A percentile compares a stretch with the other conserved stretches of the same genome.
Conservation (phyloP, 139 green algal species). For the Volvox africanus region DNA sequence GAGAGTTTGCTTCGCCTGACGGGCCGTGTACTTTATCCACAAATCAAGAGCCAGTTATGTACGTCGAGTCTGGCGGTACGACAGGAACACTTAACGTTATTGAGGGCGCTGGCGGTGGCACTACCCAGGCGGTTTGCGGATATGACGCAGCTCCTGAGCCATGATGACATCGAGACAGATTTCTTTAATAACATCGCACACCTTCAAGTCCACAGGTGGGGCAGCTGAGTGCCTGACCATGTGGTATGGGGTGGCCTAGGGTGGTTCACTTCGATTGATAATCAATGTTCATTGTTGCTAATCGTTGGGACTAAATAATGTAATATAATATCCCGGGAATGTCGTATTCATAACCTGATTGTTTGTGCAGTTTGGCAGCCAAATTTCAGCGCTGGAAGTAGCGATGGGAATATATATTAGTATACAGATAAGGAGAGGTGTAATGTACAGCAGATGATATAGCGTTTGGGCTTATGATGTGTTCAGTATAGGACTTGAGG, state of each 20-base stretch:
- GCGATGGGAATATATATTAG: background rate
- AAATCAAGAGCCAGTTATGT: slow-evolving; percentile 67
- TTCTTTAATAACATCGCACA: slow-evolving; percentile 88
- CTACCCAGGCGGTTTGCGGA: slow-evolving; percentile 70
- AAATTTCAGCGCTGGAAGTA: too few relatives aligned
- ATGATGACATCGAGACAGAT: slow-evolving; percentile 62
- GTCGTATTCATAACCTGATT: too few relatives aligned
- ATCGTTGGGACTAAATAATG: too few relatives aligned
- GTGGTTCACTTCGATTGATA: too few relatives aligned
- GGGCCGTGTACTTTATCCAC: slow-evolving; percentile 71
- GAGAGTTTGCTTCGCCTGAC: slow-evolving; percentile 54
- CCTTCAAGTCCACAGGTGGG: slow-evolving; percentile 88
- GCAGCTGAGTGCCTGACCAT: too few relatives aligned
- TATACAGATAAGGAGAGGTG: background rate
- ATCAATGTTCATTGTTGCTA: too few relatives aligned
- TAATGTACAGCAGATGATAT: too few relatives aligned
- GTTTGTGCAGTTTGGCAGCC: too few relatives aligned
- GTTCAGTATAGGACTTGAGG: too few relatives aligned
- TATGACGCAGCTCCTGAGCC: slow-evolving; percentile 65
- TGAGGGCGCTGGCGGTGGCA: slow-evolving; percentile 65
- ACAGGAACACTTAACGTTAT: slow-evolving; percentile 84
- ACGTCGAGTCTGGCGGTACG: slow-evolving; percentile 70
- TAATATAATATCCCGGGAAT: too few relatives aligned
- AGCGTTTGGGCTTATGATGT: too few relatives aligned
- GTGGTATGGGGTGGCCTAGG: too few relatives aligned